Base-by-base conservation (phyloP, 371 early-diverging fungal species). In the Zancudomyces culisetae region DNA sequence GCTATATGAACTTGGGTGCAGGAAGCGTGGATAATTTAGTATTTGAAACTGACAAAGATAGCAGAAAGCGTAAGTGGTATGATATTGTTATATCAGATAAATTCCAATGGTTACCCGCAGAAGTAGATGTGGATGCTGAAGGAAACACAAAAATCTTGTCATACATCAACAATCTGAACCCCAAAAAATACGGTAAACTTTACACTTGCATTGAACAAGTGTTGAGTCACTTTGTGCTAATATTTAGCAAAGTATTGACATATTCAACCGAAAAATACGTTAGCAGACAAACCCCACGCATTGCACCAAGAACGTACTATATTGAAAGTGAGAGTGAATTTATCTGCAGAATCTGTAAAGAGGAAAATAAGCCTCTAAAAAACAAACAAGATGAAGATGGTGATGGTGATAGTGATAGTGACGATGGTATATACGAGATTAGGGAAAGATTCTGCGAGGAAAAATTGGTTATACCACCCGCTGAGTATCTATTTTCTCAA, bases 121-220 rank as follows among this genome's bases (percentile, higher is more conserved):
- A 77, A 35, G 63, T 79, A 39, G 45, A 58, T 0, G 60, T 76
- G 10, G 47, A 30, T n/a, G 39, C 45, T 0, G 58, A 60, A 6
- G 71, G 75, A 26, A 18, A 56, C 10, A 49, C 56, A n/a, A 46
- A 55, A 3, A 57, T 68, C 19, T 45, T 52, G 26, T 69, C 74
- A 6, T 77, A 76, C 55, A 76, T 77, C 62, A 77, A 74, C 64
- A 78, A 75, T 55, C 46, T 78, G n/a, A 68, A 78, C 42, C 78
- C 74, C 0, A 27, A 55, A 8, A 51, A 45, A 26, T 57, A 74
- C 51, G 42, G 47, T 0, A 58, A 57, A 2, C 45, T 72, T 48
- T 78, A 76, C 23, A 19, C 13, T 8, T 20, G 20, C 20, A n/a
- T 49, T 19, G 50, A 49, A 35, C 28, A 35, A 23, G 23, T 49